A percentile compares a stretch with the other conserved stretches of the same genome.
phyloP scores from a whole-genome alignment of 441 rosid genomes.

The Theobroma grandiflorum region DNA sequence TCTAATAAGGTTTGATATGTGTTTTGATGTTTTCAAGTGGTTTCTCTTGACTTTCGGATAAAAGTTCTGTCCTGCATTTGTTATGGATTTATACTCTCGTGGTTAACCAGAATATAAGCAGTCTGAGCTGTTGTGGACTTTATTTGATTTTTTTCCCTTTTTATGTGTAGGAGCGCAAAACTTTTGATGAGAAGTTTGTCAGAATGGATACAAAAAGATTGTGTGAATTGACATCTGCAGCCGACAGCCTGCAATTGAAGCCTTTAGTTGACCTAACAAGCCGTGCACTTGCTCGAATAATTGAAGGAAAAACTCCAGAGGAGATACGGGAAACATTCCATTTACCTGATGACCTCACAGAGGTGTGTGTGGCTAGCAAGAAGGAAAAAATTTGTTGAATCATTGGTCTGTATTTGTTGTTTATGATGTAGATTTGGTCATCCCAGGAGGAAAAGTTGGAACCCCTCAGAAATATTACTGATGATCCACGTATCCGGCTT shows the following conservation, averaged over 20 bases:
- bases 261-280: conserved; percentile 79
- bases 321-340: conserved; percentile 78
- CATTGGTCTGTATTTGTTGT: conserved; percentile 15
- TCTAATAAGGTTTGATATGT: conserved; percentile 62
- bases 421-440: conserved; percentile 28
- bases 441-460: conserved; percentile 77
- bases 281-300: conserved; percentile 67
- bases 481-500: conserved; percentile 72
- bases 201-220: conserved; percentile 66
- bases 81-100: not conserved
- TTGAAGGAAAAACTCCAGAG: conserved; percentile 77
- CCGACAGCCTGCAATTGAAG: conserved; percentile 69
- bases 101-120: not conserved
- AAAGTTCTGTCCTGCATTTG: not conserved
- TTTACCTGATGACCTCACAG: conserved; percentile 75
- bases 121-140: not conserved
- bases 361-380: conserved; percentile 47
- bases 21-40: conserved; percentile 3
- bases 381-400: not conserved
- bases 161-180: conserved; percentile 59
- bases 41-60: conserved; percentile 5
- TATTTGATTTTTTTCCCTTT: conserved; percentile 16
- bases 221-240: conserved; percentile 74
- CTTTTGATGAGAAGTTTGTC: conserved; percentile 65
- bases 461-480: conserved; percentile 61